These are phyloP conservation scores for Tetracentron sinense DNA, from an alignment of 164 flowering plant species.

Conservation along the genomic window DNA sequence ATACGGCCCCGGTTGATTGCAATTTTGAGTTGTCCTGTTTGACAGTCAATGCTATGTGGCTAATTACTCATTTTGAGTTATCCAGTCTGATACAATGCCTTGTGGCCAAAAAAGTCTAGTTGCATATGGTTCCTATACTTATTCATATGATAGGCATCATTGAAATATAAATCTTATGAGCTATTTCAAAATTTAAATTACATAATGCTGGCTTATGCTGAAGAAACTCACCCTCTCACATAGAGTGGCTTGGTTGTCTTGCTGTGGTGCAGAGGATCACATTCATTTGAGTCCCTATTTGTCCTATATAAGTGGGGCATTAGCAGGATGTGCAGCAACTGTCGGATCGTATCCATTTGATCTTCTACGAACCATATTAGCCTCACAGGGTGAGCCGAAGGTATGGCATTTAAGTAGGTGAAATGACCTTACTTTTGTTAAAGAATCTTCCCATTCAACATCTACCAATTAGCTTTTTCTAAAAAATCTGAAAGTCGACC, in stretches of 20 bases:
- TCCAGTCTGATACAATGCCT: neutral
- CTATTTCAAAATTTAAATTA: too few relatives aligned
- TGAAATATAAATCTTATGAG: neutral
- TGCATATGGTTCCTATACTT: too few relatives aligned
- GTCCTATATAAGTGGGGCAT: constrained; percentile 85
- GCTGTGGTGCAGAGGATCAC: constrained; percentile 66
- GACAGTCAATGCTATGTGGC: neutral
- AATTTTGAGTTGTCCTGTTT: too few relatives aligned
- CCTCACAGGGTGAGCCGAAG: constrained; percentile 99
- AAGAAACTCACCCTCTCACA: neutral
- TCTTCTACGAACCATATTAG: constrained; percentile 85
- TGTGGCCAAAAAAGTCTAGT: too few relatives aligned
- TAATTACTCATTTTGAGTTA: neutral
- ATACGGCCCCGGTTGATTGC: too few relatives aligned
- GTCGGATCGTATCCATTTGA: constrained; percentile 98
- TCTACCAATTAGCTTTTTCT: neutral
- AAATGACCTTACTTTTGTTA: neutral
- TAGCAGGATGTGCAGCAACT: constrained; percentile 98
- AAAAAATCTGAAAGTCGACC: neutral
- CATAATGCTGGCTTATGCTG: neutral
- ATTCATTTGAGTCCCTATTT: constrained; percentile 74
- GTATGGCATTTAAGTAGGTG: constrained; percentile 27
- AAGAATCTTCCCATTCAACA: neutral
- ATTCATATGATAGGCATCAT: too few relatives aligned
- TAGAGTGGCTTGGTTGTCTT: constrained; percentile 8